Base-by-base conservation (phyloP, 805 yeast genomes). In the Kazachstania psychrophila region DNA sequence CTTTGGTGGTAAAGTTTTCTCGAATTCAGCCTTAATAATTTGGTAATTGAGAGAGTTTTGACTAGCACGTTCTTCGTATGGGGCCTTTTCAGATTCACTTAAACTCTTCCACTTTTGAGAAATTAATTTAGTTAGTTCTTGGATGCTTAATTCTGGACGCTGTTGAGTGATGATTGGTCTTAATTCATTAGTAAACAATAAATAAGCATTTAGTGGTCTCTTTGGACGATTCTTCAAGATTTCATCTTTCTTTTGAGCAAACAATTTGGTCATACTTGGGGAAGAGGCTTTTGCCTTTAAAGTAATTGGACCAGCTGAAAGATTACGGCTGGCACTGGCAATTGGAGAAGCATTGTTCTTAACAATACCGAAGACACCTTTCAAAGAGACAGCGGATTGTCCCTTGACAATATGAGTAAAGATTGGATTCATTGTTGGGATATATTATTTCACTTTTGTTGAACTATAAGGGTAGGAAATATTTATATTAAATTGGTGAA, bases 81-180 rank as follows among this genome's bases (percentile, higher is more conserved):
- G 86, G 46, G 62, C 65, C 70, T 85, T 86, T 46, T 79, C 84
- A 28, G 71, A 75, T 36, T 73, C 80, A 41, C 67, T 60, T 53
- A 88, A 68, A 36, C 75, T 74, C 69, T 75, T 81, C 96, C 96
- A 88, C 61, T 73, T 73, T 59, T 79, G 83, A 59, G 95, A 95
- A 50, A 82, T 75, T 39, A 79, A 57, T 62, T 75, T 82, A 11
- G 54, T 51, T 10, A 62, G n/a, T 16, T 61, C 64, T 14, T 47
- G 46, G 6, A 44, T 44, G 17, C 40, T 44, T 25, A 45, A 37
- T 27, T 44, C 39, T 13, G 58, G 58, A 37, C 46, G 23, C 28
- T 45, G 42, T 11, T 40, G 30, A n/a, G 39, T 35, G 6, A 49
- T 32, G 16, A 40, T 27, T 10, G 31, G 28, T 43, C 55, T 46